Evolutionary conservation across 2,329 filamentous ascomycete genomes (phyloP), one percentile per base, ranked within the genome.

Genomic region (Fusarium luffae): DNA sequence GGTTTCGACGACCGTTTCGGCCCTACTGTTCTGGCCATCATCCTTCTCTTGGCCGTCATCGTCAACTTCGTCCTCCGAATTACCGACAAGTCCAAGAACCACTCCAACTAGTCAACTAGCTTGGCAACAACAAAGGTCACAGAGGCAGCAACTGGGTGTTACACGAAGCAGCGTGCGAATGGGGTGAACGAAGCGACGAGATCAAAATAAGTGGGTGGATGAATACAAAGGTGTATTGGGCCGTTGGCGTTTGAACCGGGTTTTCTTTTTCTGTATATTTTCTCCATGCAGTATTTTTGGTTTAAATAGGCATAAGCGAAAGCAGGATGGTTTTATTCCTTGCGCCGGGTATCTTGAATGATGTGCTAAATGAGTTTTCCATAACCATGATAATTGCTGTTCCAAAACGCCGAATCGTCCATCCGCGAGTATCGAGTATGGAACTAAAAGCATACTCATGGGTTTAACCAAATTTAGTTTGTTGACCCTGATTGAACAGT

Each of bases 1-100:
- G 96, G 96, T 23, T 98, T 99, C 79, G 96, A 99, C 79, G 96
- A 99, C 84, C 89, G 94, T 43, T 94, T 97, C 76, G 96, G 96
- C 10, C 96, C 96, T 7, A 98, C 94, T 1, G 88, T 98, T 54
- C 82, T 99, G 80, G 93, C 95, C 50, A 87, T 98, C 75, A 92
- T 95, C 56, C 83, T 99, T 71, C 83, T 98, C 75, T 86, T 93
- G 49, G 96, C 95, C 16, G 93, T 99, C n/a, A 85, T 98, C 56
- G 93, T 98, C 77, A 99, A 99, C 84, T 98, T 99, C 79, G 90
- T 97, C 40, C 83, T 99, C 78, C 88, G 94, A 70, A 90, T 94
- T 59, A 80, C 74, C 66, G 80, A 82, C 42, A 77, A 78, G 62
- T 78, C 79, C 44, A 80, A 82, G 75, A 82, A 81, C 76, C 75